Evolutionary conservation across 2,329 filamentous ascomycete genomes (phyloP), one percentile per base, ranked within the genome.

Genomic region (Ophiostoma perfectum): DNA sequence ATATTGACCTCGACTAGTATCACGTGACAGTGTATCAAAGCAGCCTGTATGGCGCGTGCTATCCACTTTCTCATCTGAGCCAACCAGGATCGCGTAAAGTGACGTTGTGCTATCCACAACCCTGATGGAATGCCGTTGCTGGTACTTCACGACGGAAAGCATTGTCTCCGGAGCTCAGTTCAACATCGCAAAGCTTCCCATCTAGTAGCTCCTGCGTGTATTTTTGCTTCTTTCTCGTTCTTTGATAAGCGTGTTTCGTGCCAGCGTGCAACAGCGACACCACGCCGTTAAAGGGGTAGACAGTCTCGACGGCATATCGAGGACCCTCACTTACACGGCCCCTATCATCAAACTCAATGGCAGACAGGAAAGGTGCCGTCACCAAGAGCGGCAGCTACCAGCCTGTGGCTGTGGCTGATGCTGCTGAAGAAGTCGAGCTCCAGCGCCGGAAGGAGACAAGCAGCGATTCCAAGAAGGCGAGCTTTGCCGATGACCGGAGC

Each of bases 401-500:
- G 64, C 69, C 65, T 5, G 67, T 71, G 5, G 69, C 66, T 6
- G 65, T 36, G 12, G 44, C 39, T n/a, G 70, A 71, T 38, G 66
- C 27, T 42, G 67, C 27, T 42, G 67, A 68, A 39, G 65, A 47
- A 7, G 45, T 68, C 38, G 58, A 65, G 68, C 68, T 69, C 16
- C 55, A 58, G 52, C 64, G 16, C 14, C 39, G 64, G 38, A 27
- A 41, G 39, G 49, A 27, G 9, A 18, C 38, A 39, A 49, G 27
- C 41, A 36, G 11, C 27, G 62, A 64, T 8, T 11, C 41, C 6
- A 60, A 58, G 11, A 18, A 27, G 63, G 39, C 63, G 8, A 47
- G 41, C n/a, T 64, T 62, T 6, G 39, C 5, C 39, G 38, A 65
- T 52, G 67, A 64, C 8, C 18, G 67, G 42, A 45, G 12, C 65